Evolutionary conservation across 2,329 filamentous ascomycete species (phyloP).

Genomic region (Byssochlamys sp.): DNA sequence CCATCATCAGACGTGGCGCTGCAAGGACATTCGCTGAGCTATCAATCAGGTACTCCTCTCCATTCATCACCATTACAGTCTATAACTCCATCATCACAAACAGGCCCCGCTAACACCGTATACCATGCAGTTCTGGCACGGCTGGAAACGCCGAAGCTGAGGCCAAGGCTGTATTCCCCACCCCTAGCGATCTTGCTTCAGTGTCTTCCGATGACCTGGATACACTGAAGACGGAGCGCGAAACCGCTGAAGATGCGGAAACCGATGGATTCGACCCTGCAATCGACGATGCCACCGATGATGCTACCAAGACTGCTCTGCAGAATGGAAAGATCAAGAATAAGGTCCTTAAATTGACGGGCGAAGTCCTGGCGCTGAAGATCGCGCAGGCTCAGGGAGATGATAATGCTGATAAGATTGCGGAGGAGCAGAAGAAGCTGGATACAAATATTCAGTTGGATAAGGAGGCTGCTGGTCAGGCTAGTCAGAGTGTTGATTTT

Average conservation of each 20-base stretch:
- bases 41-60: neutral
- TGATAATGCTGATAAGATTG: slow-evolving; percentile 37
- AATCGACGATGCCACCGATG: slow-evolving; percentile 38
- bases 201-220: slow-evolving; percentile 41
- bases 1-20: neutral
- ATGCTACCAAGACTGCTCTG: slow-evolving; percentile 36
- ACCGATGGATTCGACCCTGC: slow-evolving; percentile 45
- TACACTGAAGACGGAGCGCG: slow-evolving; percentile 43
- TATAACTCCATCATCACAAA: neutral
- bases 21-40: neutral
- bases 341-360: slow-evolving; percentile 50
- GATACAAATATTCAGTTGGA: slow-evolving; percentile 42
- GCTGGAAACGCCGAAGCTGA: slow-evolving; percentile 47
- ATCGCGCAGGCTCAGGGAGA: slow-evolving; percentile 44
- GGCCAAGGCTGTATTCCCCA: slow-evolving; percentile 47
- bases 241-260: slow-evolving; percentile 48
- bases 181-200: slow-evolving; percentile 36
- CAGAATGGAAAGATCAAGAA: slow-evolving; percentile 52
- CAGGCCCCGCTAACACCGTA: neutral
- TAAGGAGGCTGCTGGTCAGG: slow-evolving; percentile 23
- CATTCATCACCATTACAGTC: too few species aligned
- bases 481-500: slow-evolving; percentile 8
- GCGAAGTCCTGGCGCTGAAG: slow-evolving; percentile 43
- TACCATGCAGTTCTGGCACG: slow-evolving; percentile 27
- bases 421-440: slow-evolving; percentile 43